phyloP scores from a whole-genome alignment of 1,139 yeast genomes.

The Saccharomyces hybrid region DNA sequence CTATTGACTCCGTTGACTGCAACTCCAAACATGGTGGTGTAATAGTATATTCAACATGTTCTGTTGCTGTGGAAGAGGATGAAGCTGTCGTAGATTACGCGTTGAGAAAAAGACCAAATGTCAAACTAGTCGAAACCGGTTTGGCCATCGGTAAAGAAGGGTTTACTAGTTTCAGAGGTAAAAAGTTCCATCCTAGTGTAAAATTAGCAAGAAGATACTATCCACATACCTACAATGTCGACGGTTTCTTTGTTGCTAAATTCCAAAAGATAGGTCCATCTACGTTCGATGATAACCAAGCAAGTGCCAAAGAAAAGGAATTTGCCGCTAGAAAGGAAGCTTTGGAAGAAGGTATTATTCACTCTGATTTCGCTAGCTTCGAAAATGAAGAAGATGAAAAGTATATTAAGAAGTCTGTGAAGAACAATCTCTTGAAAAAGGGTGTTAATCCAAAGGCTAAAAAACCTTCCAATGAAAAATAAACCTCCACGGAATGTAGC shows the following conservation, averaged over 20 bases:
- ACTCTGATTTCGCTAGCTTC: conserved; percentile 79
- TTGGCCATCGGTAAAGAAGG: conserved; percentile 94
- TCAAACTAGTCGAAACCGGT: conserved; percentile 89
- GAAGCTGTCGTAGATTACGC: conserved; percentile 99
- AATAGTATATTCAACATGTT: conserved; percentile 95
- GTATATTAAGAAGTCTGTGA: conserved; percentile 66
- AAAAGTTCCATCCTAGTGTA: conserved; percentile 71
- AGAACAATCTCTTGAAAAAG: conserved; percentile 64
- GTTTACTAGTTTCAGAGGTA: conserved; percentile 87
- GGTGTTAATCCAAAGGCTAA: conserved; percentile 64
- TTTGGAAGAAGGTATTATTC: conserved; percentile 67
- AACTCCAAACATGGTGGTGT: conserved; percentile 86
- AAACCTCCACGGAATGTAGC: background rate
- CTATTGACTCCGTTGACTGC: conserved; percentile 96
- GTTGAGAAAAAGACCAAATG: conserved; percentile 91
- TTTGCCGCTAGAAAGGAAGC: conserved; percentile 66
- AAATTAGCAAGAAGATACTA: conserved; percentile 87
- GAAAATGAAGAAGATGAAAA: conserved; percentile 69
- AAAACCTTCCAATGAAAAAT: conserved; percentile 24
- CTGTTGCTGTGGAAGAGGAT: conserved; percentile 96
- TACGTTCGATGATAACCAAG: conserved; percentile 74
- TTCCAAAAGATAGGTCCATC: conserved; percentile 86
- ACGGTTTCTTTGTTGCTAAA: conserved; percentile 96
- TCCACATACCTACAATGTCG: conserved; percentile 97
- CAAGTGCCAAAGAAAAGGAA: conserved; percentile 87